Base-by-base conservation (phyloP, 257 asterid species). In the Solanum neorickii region DNA sequence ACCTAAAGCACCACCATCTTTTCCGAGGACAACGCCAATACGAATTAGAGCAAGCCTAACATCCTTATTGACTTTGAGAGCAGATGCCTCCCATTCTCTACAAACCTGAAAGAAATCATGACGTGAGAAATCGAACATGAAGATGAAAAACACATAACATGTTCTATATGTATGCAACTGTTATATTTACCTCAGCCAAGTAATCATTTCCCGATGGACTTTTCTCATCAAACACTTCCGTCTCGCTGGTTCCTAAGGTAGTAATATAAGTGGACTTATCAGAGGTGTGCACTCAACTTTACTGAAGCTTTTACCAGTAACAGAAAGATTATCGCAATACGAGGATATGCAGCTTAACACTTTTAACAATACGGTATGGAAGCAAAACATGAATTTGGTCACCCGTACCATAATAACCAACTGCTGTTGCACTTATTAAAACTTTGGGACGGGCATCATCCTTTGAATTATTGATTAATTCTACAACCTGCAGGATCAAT, bases 1-100 rank as follows among this genome's bases (percentile, higher is more conserved):
- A 97, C 99, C 98, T 89, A 97, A 89, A 90, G 99, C 99, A 86
- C 99, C 99, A 31, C 99, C 99, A 88, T 95, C 99, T 93, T 94
- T 94, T 74, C 99, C 99, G 31, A 97, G 98, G 87, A 97, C 99
- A 87, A 97, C 91, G 21, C 99, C 99, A 21, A 95, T 93, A 68
- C 99, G 98, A 88, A 95, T 93, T 27, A 93, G 91, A 47, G 95
- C 96, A 69, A 94, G 89, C 90, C 99, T 91, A 75, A 94, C 99
- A 88, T 94, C 95, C 88, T 92, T 91, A 87, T 93, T 85, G 16
- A 93, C 98, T 88, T 93, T 92, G 33, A 90, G 92, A 12, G 99
- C 99, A 86, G 93, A 86, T 83, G 93, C 95, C 92, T 97, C 99
- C 99, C 98, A 97, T 90, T 97, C 98, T 93, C 98, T 92, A 87